A percentile compares a stretch with the other conserved stretches of the same genome.
phyloP scores from a whole-genome alignment of 306 rosid species.

The Vicia faba region DNA sequence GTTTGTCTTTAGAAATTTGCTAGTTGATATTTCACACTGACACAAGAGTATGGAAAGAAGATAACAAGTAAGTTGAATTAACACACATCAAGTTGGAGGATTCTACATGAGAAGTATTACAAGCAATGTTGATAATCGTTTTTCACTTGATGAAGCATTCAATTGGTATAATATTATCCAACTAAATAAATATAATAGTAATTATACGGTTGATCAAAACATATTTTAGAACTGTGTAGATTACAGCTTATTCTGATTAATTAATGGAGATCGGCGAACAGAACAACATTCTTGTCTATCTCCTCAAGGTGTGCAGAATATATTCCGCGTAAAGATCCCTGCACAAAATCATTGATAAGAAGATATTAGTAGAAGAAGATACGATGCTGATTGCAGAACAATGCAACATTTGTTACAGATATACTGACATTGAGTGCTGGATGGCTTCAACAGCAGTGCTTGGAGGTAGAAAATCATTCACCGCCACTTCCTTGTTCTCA shows the following conservation, averaged over 20 bases:
- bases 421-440: constrained; percentile 81
- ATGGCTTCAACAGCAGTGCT: constrained; percentile 74
- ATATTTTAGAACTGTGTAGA: constrained; percentile 22
- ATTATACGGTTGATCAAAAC: not conserved
- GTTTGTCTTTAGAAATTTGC: not conserved
- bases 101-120: constrained; percentile 33
- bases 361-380: constrained; percentile 35
- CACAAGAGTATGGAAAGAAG: not conserved
- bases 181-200: not conserved
- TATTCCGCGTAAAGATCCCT: constrained; percentile 98
- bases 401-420: constrained; percentile 17
- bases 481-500: constrained; percentile 98
- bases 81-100: not conserved
- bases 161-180: constrained; percentile 16
- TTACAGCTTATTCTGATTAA: constrained; percentile 46
- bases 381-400: constrained; percentile 11
- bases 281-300: constrained; percentile 49
- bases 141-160: constrained; percentile 23
- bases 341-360: constrained; percentile 45
- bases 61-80: too few relatives aligned
- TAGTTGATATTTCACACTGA: not conserved
- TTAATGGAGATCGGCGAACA: constrained; percentile 30
- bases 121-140: not conserved
- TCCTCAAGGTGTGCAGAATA: constrained; percentile 81
- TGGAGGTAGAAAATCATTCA: constrained; percentile 81